These are phyloP conservation scores for Medicago arabica DNA, from an alignment of 306 rosid genomes.

Conservation along the genomic window DNA sequence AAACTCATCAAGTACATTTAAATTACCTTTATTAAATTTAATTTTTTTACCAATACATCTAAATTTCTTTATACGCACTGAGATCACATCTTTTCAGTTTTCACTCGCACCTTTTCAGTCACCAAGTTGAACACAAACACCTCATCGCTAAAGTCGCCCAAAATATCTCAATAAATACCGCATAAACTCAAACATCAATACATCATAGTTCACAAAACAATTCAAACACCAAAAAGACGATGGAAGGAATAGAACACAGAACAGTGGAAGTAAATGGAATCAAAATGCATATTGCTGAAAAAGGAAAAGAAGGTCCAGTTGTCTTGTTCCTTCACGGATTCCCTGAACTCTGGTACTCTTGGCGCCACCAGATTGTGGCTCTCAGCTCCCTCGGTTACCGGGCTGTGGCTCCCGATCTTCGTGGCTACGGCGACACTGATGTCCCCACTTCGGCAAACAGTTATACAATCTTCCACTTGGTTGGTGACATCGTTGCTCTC, in stretches of 20 bases:
- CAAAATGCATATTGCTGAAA: constrained; percentile 52
- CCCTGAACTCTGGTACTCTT: constrained; percentile 55
- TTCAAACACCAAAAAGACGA: background rate
- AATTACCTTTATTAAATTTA: too few relatives aligned
- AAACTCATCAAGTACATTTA: too few relatives aligned
- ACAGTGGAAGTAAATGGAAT: constrained; percentile 50
- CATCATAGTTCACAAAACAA: too few relatives aligned
- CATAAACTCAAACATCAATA: too few relatives aligned
- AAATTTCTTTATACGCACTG: too few relatives aligned
- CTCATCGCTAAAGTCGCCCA: background rate
- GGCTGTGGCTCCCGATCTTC: constrained; percentile 47
- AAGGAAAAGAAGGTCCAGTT: constrained; percentile 43
- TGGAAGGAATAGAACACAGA: constrained; percentile 46
- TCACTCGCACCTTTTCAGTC: too few relatives aligned
- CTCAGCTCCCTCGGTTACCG: constrained; percentile 41
- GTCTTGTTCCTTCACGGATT: constrained; percentile 49
- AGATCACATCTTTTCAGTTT: too few relatives aligned
- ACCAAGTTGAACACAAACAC: background rate
- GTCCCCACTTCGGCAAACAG: background rate
- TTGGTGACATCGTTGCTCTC: constrained; percentile 43
- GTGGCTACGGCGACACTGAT: constrained; percentile 51
- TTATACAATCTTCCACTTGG: constrained; percentile 41
- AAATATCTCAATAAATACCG: too few relatives aligned
- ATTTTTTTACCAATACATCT: too few relatives aligned
- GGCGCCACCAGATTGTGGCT: constrained; percentile 50